Evolutionary conservation across 2,329 filamentous ascomycete genomes (phyloP).

Genomic region (Sclerotinia trifoliorum): DNA sequence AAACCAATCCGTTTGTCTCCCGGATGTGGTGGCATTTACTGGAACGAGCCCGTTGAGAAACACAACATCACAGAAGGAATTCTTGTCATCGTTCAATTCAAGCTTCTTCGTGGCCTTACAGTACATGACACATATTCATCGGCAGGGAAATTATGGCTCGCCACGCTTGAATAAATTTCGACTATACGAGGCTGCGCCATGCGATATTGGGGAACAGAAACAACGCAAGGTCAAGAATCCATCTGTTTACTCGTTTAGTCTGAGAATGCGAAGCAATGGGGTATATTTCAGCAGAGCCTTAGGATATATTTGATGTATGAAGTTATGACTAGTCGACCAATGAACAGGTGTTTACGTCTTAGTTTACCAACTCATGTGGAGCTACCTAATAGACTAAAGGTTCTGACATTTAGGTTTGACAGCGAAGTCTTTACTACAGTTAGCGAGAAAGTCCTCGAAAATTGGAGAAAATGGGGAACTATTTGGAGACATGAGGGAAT

Average conservation of each 20-base stretch:
- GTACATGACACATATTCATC: background rate
- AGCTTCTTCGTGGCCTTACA: background rate
- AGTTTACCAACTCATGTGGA: background rate
- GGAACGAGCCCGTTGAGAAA: background rate
- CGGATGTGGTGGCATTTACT: background rate
- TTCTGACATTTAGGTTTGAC: background rate
- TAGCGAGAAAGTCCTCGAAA: background rate
- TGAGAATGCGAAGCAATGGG: background rate
- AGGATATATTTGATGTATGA: background rate
- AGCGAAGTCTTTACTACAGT: background rate
- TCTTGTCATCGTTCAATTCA: background rate
- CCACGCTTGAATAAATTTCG: background rate
- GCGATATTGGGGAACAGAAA: background rate
- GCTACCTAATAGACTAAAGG: background rate
- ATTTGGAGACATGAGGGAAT: background rate
- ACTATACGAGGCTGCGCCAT: background rate
- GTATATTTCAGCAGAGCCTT: background rate
- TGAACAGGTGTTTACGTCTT: background rate
- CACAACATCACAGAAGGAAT: background rate
- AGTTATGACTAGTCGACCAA: background rate
- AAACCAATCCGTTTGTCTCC: background rate
- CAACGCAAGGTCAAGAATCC: background rate
- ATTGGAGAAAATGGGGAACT: background rate
- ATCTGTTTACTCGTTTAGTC: background rate
- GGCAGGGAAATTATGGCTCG: background rate